These are phyloP conservation scores for Cordyceps fumosorosea DNA, from an alignment of 2,329 filamentous ascomycete species.

Conservation along the genomic window DNA sequence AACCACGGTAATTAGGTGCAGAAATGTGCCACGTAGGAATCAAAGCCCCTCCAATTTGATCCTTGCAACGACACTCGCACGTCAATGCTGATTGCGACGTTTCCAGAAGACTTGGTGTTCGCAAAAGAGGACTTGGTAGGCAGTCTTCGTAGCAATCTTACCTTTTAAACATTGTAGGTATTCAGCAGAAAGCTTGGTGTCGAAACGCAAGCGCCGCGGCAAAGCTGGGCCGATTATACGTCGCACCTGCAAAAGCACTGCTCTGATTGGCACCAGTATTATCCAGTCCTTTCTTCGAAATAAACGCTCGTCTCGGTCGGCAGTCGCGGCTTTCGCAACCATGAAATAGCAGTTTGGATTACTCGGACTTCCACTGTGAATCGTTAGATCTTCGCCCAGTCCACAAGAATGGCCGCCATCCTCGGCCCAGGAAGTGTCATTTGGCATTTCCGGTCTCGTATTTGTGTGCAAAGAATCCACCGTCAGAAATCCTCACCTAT, in stretches of 20 bases:
- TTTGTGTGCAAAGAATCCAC: neutral
- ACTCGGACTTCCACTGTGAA: neutral
- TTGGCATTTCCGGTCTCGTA: neutral
- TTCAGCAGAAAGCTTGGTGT: slow-evolving; percentile 14
- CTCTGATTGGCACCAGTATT: neutral
- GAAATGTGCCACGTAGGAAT: neutral
- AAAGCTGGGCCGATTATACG: slow-evolving; percentile 3
- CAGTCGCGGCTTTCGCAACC: neutral
- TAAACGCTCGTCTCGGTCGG: neutral
- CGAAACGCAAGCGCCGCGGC: slow-evolving; percentile 19
- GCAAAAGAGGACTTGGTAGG: slow-evolving; percentile 8
- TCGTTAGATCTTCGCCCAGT: neutral
- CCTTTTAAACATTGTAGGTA: slow-evolving; percentile 35
- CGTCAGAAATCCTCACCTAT: neutral
- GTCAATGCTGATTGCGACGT: neutral
- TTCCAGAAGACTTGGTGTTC: neutral
- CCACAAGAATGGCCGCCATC: neutral
- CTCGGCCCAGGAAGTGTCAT: neutral
- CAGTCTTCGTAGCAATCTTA: slow-evolving; percentile 26
- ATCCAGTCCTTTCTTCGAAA: neutral
- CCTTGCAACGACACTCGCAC: neutral
- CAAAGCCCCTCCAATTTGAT: neutral
- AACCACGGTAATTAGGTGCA: neutral
- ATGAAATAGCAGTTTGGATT: neutral
- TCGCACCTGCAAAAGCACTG: neutral